Percentiles rank a stretch among this genome's conserved stretches.
phyloP scores from a whole-genome alignment of 1,139 yeast species.

The Saccharomyces hybrid region DNA sequence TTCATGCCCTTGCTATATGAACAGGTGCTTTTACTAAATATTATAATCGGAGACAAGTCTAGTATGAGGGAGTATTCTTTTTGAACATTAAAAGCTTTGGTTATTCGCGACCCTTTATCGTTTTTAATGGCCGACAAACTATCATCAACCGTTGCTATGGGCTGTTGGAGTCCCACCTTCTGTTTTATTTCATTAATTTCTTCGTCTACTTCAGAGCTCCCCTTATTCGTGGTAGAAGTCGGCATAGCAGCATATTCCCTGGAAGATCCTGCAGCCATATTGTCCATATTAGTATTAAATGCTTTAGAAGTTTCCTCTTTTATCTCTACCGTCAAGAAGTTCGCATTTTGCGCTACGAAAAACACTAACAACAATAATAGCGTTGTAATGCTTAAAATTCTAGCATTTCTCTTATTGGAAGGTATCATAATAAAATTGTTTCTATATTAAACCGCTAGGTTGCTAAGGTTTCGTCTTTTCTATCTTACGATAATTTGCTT shows the following conservation, averaged over 20 bases:
- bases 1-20: constrained; percentile 73
- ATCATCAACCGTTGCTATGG: constrained; percentile 2
- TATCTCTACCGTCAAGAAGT: constrained; percentile 9
- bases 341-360: constrained; percentile 23
- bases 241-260: constrained; percentile 3
- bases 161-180: constrained; percentile 13
- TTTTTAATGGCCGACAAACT: constrained; percentile 1
- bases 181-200: constrained; percentile 20
- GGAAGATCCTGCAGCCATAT: constrained; percentile 1
- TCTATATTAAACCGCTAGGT: background rate
- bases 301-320: constrained; percentile 4
- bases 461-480: too few relatives aligned
- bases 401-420: constrained; percentile 22
- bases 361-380: constrained; percentile 21
- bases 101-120: constrained; percentile 10
- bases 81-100: constrained; percentile 45
- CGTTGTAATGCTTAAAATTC: constrained; percentile 24
- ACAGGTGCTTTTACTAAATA: constrained; percentile 64
- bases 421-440: background rate
- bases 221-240: constrained; percentile 4
- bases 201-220: constrained; percentile 7
- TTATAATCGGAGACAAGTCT: constrained; percentile 57
- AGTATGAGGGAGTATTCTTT: constrained; percentile 55
- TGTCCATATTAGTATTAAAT: background rate
- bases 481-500: background rate